Base-by-base conservation (phyloP, 2,329 filamentous ascomycete species). In the Alternaria metachromatica region DNA sequence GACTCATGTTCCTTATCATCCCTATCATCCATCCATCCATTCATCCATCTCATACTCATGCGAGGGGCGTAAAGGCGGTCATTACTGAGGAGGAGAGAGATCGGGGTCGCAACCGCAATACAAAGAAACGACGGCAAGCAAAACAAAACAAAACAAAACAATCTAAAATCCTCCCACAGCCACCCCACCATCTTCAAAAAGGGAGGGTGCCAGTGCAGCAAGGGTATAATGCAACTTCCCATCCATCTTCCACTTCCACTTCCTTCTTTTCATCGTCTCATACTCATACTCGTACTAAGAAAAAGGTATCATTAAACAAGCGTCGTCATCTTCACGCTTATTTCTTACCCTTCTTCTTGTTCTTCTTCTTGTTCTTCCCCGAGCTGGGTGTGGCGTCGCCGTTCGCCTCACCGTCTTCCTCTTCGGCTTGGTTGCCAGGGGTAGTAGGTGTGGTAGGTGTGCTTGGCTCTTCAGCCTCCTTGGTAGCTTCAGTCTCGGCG, bases 291-390 rank as follows among this genome's bases (percentile, higher is more conserved):
- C 2, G 4, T 0, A 10, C 15, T 10, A 37, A 30, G 45, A 21
- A 50, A 49, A 58, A 58, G 23, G n/a, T 41, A 41, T 37, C 26
- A 45, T 57, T 15, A 28, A 53, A 30, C 33, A 54, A 25, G 30
- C 30, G 9, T 48, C 20, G 21, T 55, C 33, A 37, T 37, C n/a
- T 3, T 41, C 30, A 41, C 25, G n/a, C 48, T 60, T 62, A 67
- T 67, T 67, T 67, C 65, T 67, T 67, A 63, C 63, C 63, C 58
- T 67, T 67, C 64, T 64, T 64, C 62, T 64, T 64, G 58, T 62
- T 62, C 58, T 67, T 67, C 63, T 67, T 67, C 63, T 65, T 64
- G 56, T 65, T 67, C 56, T 62, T 62, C 6, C 28, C 41, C 23
- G 37, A 26, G 21, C 44, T 59, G 2, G 65, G 55, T 28, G 55